phyloP scores from a whole-genome alignment of 2,329 filamentous ascomycete genomes.

The Ophiocordyceps camponoti-floridani region DNA sequence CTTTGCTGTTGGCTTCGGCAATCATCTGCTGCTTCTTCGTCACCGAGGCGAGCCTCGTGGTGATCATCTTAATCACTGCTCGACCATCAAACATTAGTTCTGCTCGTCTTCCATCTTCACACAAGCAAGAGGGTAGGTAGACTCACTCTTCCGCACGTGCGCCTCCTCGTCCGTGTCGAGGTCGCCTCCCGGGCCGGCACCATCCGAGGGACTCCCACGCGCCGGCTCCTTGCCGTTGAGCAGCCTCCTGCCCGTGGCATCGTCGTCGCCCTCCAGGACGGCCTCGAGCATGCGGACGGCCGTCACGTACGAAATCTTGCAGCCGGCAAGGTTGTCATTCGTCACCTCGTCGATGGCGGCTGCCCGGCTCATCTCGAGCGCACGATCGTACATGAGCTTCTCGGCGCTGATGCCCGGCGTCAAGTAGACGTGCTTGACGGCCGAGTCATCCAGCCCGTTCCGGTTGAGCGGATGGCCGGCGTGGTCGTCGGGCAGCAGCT shows the following conservation, averaged over 20 bases:
- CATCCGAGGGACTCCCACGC: slow-evolving; percentile 16
- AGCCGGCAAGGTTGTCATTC: slow-evolving; percentile 70
- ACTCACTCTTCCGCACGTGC: slow-evolving; percentile 54
- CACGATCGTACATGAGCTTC: slow-evolving; percentile 95
- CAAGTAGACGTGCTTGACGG: slow-evolving; percentile 61
- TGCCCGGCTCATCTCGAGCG: slow-evolving; percentile 86
- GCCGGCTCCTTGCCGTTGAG: slow-evolving; percentile 21
- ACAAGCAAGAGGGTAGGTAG: not conserved
- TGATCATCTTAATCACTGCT: slow-evolving; percentile 45
- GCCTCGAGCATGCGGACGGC: slow-evolving; percentile 92
- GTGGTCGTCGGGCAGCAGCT: slow-evolving; percentile 66
- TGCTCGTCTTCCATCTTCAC: not conserved
- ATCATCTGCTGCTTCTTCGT: slow-evolving; percentile 45
- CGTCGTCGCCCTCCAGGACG: slow-evolving; percentile 70
- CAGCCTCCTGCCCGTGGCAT: slow-evolving; percentile 17
- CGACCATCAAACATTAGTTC: slow-evolving; percentile 1
- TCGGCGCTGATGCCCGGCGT: slow-evolving; percentile 85
- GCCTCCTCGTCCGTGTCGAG: slow-evolving; percentile 54
- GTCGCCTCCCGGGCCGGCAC: slow-evolving; percentile 20
- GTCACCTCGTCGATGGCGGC: slow-evolving; percentile 94
- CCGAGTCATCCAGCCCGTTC: slow-evolving; percentile 28
- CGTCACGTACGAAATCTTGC: slow-evolving; percentile 83
- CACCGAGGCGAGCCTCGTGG: slow-evolving; percentile 33
- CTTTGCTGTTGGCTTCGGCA: slow-evolving; percentile 33
- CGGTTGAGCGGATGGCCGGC: slow-evolving; percentile 73